Conservation (phyloP, 495 filamentous ascomycete species). For the Aspergillus baeticus region DNA sequence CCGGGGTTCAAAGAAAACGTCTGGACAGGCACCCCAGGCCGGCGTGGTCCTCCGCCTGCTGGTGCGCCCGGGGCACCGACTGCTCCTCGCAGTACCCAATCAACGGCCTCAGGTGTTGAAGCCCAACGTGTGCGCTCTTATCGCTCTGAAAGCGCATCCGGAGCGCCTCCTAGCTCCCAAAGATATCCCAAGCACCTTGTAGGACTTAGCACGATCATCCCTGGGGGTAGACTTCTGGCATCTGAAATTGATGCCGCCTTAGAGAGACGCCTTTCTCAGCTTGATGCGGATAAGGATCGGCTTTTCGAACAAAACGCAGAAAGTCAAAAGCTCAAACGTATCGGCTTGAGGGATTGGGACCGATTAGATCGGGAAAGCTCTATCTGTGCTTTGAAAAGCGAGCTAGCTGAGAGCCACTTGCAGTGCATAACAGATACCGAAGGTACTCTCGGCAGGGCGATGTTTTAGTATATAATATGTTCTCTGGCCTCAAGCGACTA, state of each 20-base stretch:
- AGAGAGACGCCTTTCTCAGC: slow-evolving; percentile 48
- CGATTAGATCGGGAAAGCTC: slow-evolving; percentile 56
- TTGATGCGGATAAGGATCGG: slow-evolving; percentile 56
- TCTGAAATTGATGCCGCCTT: slow-evolving; percentile 35
- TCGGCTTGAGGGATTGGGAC: slow-evolving; percentile 58
- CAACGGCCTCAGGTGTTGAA: slow-evolving; percentile 27
- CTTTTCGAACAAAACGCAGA: slow-evolving; percentile 55
- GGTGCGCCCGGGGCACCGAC: slow-evolving; percentile 36
- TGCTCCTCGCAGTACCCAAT: slow-evolving; percentile 43
- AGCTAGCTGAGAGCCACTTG: slow-evolving; percentile 61
- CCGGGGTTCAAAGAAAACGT: slow-evolving; percentile 33
- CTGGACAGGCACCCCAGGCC: slow-evolving; percentile 36
- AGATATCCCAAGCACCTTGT: slow-evolving; percentile 52
- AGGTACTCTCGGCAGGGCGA: slow-evolving; percentile 38
- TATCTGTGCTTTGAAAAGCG: slow-evolving; percentile 56
- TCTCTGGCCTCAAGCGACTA: no score
- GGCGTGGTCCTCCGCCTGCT: slow-evolving; percentile 36
- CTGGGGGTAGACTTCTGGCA: slow-evolving; percentile 48
- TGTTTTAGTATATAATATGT: slow-evolving; percentile 33
- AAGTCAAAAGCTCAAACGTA: slow-evolving; percentile 52
- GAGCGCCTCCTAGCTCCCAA: slow-evolving; percentile 49
- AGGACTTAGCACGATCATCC: slow-evolving; percentile 48
- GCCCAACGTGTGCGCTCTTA: slow-evolving; percentile 36
- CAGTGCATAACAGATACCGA: slow-evolving; percentile 57
- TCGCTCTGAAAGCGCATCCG: slow-evolving; percentile 49